Percentiles rank a stretch among this genome's conserved stretches.
These are phyloP conservation scores for Circinella umbellata DNA, from an alignment of 371 early-diverging fungal species.

Conservation along the genomic window DNA sequence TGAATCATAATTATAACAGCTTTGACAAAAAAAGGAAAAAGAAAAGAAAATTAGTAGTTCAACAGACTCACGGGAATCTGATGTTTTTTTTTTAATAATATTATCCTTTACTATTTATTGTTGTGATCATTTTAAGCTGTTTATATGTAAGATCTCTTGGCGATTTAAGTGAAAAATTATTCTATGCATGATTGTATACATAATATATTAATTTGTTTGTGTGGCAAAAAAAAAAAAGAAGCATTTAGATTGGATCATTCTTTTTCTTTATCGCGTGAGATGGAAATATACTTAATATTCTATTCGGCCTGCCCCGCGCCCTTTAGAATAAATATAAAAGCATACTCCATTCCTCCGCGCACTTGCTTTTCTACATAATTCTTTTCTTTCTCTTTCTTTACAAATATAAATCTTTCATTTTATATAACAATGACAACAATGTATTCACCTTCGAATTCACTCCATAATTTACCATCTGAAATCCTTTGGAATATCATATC, in stretches of 20 bases:
- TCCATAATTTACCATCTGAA: constrained; percentile 24
- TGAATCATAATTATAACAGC: too few relatives aligned
- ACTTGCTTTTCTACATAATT: not conserved
- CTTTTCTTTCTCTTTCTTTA: constrained; percentile 3
- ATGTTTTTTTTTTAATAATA: too few relatives aligned
- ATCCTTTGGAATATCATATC: constrained; percentile 21
- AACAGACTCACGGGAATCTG: too few relatives aligned
- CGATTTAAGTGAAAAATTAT: too few relatives aligned
- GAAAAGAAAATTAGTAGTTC: too few relatives aligned
- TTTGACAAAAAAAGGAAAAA: too few relatives aligned
- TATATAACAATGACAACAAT: too few relatives aligned
- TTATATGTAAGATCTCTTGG: too few relatives aligned
- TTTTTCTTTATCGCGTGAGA: constrained; percentile 2
- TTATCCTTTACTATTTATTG: too few relatives aligned
- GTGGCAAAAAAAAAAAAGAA: not conserved
- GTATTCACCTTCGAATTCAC: not conserved
- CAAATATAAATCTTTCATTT: not conserved
- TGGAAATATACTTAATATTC: not conserved
- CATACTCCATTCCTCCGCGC: not conserved
- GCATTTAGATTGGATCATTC: not conserved
- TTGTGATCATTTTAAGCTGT: too few relatives aligned
- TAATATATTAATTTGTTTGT: not conserved
- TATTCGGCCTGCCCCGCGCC: constrained; percentile 27
- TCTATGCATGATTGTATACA: constrained; percentile 4
- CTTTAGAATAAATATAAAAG: constrained; percentile 20